Conservation (phyloP, 1,284 basidiomycete species). For the Pseudozyma pruni region DNA sequence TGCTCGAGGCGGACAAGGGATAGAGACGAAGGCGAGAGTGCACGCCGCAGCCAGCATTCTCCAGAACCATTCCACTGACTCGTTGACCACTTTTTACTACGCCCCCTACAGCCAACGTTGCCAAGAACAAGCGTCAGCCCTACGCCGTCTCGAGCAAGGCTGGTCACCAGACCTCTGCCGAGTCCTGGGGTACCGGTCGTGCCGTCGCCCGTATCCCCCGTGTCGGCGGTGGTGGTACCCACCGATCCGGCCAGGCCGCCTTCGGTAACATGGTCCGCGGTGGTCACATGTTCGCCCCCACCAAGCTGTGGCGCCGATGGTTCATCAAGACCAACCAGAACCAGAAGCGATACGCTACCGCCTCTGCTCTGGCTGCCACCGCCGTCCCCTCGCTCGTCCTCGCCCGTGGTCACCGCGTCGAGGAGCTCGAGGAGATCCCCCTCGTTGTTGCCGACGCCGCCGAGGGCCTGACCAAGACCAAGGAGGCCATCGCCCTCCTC, state of each 20-base stretch:
- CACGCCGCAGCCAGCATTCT: too few relatives aligned
- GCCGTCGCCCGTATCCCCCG: slow-evolving; percentile 99
- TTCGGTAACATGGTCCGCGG: slow-evolving; percentile 80
- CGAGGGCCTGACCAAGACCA: slow-evolving; percentile 95
- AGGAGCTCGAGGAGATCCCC: slow-evolving; percentile 95
- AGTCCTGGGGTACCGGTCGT: slow-evolving; percentile 99
- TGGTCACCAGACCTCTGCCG: slow-evolving; percentile 97
- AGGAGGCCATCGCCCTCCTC: slow-evolving; percentile 94
- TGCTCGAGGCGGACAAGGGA: too few relatives aligned
- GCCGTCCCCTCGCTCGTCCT: slow-evolving; percentile 98
- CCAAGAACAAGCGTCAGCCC: slow-evolving; percentile 98
- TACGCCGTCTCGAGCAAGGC: slow-evolving; percentile 98
- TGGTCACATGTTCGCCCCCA: slow-evolving; percentile 99
- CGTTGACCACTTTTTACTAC: background rate
- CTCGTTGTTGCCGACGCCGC: slow-evolving; percentile 84
- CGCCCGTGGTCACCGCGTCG: slow-evolving; percentile 98
- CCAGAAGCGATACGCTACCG: slow-evolving; percentile 97
- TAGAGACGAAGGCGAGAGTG: too few relatives aligned
- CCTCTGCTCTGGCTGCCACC: slow-evolving; percentile 96
- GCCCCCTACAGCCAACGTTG: slow-evolving; percentile 82
- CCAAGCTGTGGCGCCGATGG: slow-evolving; percentile 99
- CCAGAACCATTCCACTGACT: slow-evolving; percentile 11
- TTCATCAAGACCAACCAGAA: slow-evolving; percentile 99
- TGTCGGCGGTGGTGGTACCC: slow-evolving; percentile 98
- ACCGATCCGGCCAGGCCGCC: slow-evolving; percentile 95